Conservation (phyloP, 768 basidiomycete species). For the Leccinum arenicola region DNA sequence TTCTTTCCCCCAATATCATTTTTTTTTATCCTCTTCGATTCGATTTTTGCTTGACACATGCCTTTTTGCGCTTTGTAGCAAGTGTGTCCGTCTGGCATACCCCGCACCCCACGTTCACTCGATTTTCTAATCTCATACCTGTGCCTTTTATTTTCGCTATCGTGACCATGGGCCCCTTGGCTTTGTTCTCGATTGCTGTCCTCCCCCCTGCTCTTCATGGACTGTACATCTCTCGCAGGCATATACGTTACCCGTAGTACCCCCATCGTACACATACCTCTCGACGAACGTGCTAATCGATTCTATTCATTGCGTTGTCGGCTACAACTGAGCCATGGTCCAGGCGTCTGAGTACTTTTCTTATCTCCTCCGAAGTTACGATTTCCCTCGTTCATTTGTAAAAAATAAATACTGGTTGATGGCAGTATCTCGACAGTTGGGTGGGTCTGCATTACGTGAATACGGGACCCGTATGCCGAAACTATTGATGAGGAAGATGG, state of each 20-base stretch:
- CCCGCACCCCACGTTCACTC: slow-evolving; percentile 30
- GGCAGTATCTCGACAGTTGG: background rate
- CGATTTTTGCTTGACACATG: slow-evolving; percentile 33
- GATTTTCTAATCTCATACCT: slow-evolving; percentile 29
- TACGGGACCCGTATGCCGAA: slow-evolving; percentile 4
- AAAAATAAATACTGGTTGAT: background rate
- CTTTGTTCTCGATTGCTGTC: slow-evolving; percentile 27
- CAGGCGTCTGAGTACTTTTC: background rate
- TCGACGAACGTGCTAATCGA: slow-evolving; percentile 13
- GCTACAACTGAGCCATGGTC: background rate
- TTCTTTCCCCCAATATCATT: slow-evolving; percentile 18
- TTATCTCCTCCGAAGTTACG: background rate
- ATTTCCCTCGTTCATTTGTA: background rate
- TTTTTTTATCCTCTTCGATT: slow-evolving; percentile 31
- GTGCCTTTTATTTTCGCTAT: slow-evolving; percentile 30
- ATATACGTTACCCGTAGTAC: slow-evolving; percentile 23
- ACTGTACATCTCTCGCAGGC: slow-evolving; percentile 23
- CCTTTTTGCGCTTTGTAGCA: slow-evolving; percentile 20
- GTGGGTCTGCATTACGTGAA: background rate
- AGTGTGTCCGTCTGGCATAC: slow-evolving; percentile 23
- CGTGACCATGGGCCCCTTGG: slow-evolving; percentile 18
- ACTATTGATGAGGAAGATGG: slow-evolving; percentile 5
- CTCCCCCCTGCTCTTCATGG: slow-evolving; percentile 15
- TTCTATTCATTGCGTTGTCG: background rate
- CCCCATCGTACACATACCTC: slow-evolving; percentile 9